Evolutionary conservation across 2,329 filamentous ascomycete genomes (phyloP).

Genomic region (Cercospora janseana): DNA sequence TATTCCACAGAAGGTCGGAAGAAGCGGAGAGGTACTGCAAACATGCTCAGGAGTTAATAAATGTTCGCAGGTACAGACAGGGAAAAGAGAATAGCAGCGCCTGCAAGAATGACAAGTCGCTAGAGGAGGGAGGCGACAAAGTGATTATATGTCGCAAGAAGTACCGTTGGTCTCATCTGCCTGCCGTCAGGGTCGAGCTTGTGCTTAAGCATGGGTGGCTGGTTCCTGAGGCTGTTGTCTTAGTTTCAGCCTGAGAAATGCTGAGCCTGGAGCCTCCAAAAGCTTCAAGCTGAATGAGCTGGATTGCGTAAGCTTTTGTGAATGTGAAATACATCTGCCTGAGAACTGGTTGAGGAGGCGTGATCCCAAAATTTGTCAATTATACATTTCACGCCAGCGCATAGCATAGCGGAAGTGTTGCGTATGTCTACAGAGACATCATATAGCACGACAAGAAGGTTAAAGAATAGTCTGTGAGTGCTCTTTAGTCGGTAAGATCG

Average conservation of each 20-base stretch:
- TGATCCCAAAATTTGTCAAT: slow-evolving; percentile 1
- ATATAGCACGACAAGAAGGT: background rate
- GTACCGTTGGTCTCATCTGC: background rate
- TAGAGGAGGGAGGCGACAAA: background rate
- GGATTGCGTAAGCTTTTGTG: no score
- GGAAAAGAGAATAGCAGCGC: background rate
- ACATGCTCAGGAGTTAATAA: slow-evolving; percentile 1
- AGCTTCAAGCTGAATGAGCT: no score
- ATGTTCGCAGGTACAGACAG: background rate
- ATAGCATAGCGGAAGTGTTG: background rate
- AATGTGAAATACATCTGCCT: background rate
- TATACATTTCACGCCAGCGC: background rate
- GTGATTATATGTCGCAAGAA: background rate
- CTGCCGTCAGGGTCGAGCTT: slow-evolving; percentile 2
- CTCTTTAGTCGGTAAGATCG: background rate
- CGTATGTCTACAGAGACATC: background rate
- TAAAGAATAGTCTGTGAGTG: slow-evolving; percentile 6
- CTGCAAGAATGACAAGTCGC: background rate
- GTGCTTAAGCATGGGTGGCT: background rate
- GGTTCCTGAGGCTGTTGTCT: background rate
- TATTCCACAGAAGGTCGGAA: slow-evolving; percentile 4
- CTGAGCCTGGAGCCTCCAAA: background rate
- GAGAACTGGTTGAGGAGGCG: background rate
- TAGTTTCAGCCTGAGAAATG: slow-evolving; percentile 1
- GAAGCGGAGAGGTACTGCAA: slow-evolving; percentile 5